A percentile compares a stretch with the other conserved stretches of the same genome.
Conservation (phyloP, 73 alveolate genomes). For the Tetrahymena elliotti region DNA sequence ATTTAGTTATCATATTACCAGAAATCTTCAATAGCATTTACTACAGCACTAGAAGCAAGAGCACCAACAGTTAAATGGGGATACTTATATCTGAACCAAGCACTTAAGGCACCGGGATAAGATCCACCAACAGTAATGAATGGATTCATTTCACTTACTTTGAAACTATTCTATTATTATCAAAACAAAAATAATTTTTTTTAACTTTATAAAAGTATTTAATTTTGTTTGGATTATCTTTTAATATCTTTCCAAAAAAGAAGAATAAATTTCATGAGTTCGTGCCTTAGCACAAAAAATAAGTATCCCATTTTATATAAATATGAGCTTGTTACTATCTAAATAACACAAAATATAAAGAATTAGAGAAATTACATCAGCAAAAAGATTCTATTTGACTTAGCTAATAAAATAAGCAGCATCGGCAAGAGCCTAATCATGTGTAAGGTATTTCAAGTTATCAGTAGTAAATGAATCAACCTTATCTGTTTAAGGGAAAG, state of each 20-base stretch:
- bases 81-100: slow-evolving; percentile 56
- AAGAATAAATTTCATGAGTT: no score
- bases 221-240: background rate
- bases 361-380: background rate
- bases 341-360: background rate
- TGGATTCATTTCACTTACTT: background rate
- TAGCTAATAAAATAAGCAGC: slow-evolving; percentile 44
- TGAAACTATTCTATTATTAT: background rate
- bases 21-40: slow-evolving; percentile 12
- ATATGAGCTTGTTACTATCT: background rate
- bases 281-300: no score
- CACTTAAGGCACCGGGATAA: slow-evolving; percentile 66
- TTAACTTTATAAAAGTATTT: background rate
- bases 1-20: slow-evolving; percentile 20
- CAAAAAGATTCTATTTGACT: background rate
- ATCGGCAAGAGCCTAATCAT: slow-evolving; percentile 60
- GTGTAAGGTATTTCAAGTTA: slow-evolving; percentile 40
- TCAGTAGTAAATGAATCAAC: slow-evolving; percentile 15
- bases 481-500: slow-evolving; percentile 18
- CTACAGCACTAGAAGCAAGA: slow-evolving; percentile 62
- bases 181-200: no score
- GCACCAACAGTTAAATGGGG: slow-evolving; percentile 60
- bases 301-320: no score
- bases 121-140: slow-evolving; percentile 64
- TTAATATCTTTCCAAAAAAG: background rate